phyloP scores from a whole-genome alignment of 2,329 filamentous ascomycete genomes.

The Alternaria tenuissima region DNA sequence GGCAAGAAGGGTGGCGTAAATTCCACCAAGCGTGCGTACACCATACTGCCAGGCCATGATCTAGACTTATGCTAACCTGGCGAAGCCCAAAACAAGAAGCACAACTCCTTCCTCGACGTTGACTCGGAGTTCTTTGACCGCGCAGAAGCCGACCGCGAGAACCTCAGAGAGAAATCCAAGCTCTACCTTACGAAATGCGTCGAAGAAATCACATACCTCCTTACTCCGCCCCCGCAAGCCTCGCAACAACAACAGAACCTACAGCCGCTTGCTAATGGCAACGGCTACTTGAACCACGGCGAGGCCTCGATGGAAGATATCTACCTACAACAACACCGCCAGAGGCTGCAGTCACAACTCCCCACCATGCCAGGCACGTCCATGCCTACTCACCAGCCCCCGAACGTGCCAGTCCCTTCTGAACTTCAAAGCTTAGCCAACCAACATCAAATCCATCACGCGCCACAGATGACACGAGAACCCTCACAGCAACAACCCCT shows the following conservation, averaged over 20 bases:
- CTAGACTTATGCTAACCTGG: constrained; percentile 28
- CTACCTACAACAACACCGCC: constrained; percentile 66
- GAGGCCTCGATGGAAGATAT: constrained; percentile 67
- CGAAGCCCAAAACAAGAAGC: constrained; percentile 56
- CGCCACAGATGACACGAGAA: constrained; percentile 56
- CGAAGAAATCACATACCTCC: constrained; percentile 72
- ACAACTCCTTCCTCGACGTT: constrained; percentile 62
- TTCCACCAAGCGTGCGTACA: constrained; percentile 38
- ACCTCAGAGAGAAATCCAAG: constrained; percentile 68
- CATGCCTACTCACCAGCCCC: constrained; percentile 70
- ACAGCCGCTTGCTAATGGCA: constrained; percentile 47
- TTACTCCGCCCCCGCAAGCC: constrained; percentile 70
- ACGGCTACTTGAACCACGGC: constrained; percentile 57
- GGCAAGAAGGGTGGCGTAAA: constrained; percentile 43
- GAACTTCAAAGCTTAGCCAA: constrained; percentile 52
- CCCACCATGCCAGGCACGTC: constrained; percentile 48
- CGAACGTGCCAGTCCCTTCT: constrained; percentile 54
- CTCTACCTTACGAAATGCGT: constrained; percentile 71
- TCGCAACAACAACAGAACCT: constrained; percentile 60
- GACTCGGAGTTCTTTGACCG: constrained; percentile 53
- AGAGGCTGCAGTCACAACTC: constrained; percentile 59
- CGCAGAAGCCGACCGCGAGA: constrained; percentile 63
- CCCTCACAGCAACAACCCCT: constrained; percentile 53
- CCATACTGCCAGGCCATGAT: background rate
- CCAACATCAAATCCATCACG: constrained; percentile 51